Percentiles rank a stretch among this genome's conserved stretches.
Conservation (phyloP, 768 basidiomycete genomes). For the Amanita thiersii region DNA sequence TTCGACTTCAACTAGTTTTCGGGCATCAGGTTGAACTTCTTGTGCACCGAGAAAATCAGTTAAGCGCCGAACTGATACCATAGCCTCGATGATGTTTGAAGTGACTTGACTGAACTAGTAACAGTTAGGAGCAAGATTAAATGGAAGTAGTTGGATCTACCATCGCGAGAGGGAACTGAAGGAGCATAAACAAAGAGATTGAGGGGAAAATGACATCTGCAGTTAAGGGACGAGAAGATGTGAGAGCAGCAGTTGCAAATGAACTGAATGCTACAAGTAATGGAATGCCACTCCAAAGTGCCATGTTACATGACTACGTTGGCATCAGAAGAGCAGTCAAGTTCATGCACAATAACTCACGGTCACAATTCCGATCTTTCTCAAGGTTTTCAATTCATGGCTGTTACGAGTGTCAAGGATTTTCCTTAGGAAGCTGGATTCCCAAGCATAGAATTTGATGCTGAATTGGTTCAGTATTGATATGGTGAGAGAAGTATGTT, state of each 20-base stretch:
- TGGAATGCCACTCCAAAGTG: constrained; percentile 66
- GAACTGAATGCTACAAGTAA: constrained; percentile 77
- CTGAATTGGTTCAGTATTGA: constrained; percentile 24
- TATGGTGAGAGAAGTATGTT: not conserved
- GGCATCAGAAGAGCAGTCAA: not conserved
- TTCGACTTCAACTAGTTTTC: constrained; percentile 38
- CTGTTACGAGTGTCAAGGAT: constrained; percentile 78
- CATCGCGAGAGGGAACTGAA: constrained; percentile 84
- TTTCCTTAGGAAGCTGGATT: constrained; percentile 77
- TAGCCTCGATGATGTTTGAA: constrained; percentile 77
- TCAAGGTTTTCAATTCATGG: constrained; percentile 73
- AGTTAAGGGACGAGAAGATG: constrained; percentile 64
- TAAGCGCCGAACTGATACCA: constrained; percentile 77
- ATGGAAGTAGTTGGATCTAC: constrained; percentile 25
- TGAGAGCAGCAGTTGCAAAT: constrained; percentile 62
- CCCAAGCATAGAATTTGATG: constrained; percentile 93
- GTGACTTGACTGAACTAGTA: constrained; percentile 61
- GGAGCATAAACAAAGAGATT: constrained; percentile 81
- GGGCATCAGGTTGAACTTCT: constrained; percentile 75
- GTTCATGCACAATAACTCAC: constrained; percentile 28
- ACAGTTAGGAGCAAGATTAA: constrained; percentile 1
- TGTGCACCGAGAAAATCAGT: constrained; percentile 67
- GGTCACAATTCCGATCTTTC: constrained; percentile 71
- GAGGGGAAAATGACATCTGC: constrained; percentile 94
- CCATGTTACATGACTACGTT: constrained; percentile 44